Conservation (phyloP, 768 basidiomycete genomes). For the Leccinum uliginosum region DNA sequence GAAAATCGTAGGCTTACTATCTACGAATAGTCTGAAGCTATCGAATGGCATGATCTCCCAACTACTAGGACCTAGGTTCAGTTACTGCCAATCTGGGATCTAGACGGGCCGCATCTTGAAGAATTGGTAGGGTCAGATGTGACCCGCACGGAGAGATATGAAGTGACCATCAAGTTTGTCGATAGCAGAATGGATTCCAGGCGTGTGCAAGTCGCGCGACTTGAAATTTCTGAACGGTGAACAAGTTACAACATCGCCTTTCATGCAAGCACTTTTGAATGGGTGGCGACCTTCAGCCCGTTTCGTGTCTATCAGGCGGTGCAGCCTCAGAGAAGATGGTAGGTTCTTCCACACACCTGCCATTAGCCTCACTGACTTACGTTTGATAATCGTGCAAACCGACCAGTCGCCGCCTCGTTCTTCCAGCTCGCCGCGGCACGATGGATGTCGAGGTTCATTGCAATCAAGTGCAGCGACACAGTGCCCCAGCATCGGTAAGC, state of each 20-base stretch:
- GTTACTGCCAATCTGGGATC: background rate
- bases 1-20: constrained; percentile 7
- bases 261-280: constrained; percentile 1
- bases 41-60: constrained; percentile 10
- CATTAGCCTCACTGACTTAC: background rate
- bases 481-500: background rate
- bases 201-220: constrained; percentile 8
- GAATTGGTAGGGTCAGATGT: constrained; percentile 5
- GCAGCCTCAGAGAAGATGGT: background rate
- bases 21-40: constrained; percentile 5
- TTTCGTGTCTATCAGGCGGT: background rate
- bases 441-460: background rate
- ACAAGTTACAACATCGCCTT: constrained; percentile 16
- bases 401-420: background rate
- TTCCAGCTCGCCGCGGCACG: background rate
- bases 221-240: background rate
- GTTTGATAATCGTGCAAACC: background rate
- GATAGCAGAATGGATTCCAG: constrained; percentile 22
- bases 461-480: background rate
- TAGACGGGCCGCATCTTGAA: background rate
- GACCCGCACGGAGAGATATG: constrained; percentile 21
- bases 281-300: background rate
- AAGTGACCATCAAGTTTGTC: background rate
- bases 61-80: too few species aligned
- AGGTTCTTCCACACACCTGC: background rate